These are phyloP conservation scores for Tylopilus rubrobrunneus DNA, from an alignment of 768 basidiomycete genomes.

Conservation along the genomic window DNA sequence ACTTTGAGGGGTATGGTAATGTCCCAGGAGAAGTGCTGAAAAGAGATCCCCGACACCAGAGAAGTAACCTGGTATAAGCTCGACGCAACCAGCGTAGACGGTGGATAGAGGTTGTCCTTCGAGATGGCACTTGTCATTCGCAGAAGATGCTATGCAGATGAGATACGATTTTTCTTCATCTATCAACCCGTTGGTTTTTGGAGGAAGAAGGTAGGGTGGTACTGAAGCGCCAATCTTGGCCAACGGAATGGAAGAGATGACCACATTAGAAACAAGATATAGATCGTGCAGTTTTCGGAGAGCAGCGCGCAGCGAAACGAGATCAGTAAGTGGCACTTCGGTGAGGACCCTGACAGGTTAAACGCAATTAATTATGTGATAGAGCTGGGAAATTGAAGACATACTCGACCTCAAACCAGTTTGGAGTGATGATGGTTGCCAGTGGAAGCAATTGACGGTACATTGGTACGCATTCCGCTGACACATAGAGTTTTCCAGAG, in stretches of 20 bases:
- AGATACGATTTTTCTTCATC: conserved; percentile 45
- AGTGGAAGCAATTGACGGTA: conserved; percentile 77
- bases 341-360: conserved; percentile 62
- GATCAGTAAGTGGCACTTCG: conserved; percentile 60
- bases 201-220: conserved; percentile 42
- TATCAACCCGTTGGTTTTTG: background rate
- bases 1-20: conserved; percentile 46
- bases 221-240: conserved; percentile 55
- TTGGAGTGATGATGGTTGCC: conserved; percentile 94
- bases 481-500: conserved; percentile 83
- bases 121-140: conserved; percentile 19
- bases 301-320: conserved; percentile 62
- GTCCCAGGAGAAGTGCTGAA: conserved; percentile 84
- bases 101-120: conserved; percentile 28
- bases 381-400: background rate
- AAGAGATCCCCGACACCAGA: conserved; percentile 97
- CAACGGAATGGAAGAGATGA: conserved; percentile 87
- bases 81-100: conserved; percentile 70
- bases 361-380: background rate
- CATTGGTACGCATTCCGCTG: conserved; percentile 79
- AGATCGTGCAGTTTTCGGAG: conserved; percentile 71
- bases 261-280: conserved; percentile 78
- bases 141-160: conserved; percentile 76
- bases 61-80: conserved; percentile 85
- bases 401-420: conserved; percentile 97